Conservation (phyloP, 148 eudicot genomes). For the Cornus controversa region DNA sequence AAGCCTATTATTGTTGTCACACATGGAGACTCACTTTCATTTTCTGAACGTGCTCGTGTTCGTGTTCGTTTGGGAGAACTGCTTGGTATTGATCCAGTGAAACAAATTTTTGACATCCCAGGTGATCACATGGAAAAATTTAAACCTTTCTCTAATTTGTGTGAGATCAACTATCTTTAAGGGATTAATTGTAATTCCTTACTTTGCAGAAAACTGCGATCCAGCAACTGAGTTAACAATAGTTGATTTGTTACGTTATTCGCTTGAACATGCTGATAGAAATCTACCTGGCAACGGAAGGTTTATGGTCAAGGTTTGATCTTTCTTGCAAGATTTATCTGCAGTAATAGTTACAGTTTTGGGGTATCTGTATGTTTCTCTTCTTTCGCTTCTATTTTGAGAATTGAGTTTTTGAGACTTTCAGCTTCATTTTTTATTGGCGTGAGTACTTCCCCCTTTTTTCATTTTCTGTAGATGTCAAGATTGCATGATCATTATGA, state of each 20-base stretch:
- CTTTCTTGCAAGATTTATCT: constrained; percentile 11
- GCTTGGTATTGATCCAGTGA: constrained; percentile 65
- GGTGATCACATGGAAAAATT: constrained; percentile 41
- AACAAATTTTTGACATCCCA: constrained; percentile 85
- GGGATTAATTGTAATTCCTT: not conserved
- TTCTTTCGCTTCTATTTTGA: not conserved
- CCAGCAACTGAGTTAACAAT: constrained; percentile 48
- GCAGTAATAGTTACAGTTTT: not conserved
- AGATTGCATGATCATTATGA: not conserved
- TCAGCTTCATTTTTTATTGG: no score
- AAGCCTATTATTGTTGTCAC: constrained; percentile 83
- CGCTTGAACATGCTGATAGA: constrained; percentile 79
- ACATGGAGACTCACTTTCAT: constrained; percentile 82
- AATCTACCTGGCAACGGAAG: constrained; percentile 53
- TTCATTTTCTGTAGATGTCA: not conserved
- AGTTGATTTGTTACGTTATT: constrained; percentile 54
- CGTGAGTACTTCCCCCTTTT: not conserved
- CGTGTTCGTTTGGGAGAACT: constrained; percentile 72
- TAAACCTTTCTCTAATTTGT: not conserved
- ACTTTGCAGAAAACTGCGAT: constrained; percentile 57
- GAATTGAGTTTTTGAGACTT: not conserved
- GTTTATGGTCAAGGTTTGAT: constrained; percentile 35
- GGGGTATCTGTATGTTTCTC: not conserved
- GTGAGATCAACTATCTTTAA: not conserved
- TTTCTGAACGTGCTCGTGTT: constrained; percentile 60